Evolutionary conservation across 1,284 basidiomycete genomes (phyloP).

Genomic region (Sutorius eximius): DNA sequence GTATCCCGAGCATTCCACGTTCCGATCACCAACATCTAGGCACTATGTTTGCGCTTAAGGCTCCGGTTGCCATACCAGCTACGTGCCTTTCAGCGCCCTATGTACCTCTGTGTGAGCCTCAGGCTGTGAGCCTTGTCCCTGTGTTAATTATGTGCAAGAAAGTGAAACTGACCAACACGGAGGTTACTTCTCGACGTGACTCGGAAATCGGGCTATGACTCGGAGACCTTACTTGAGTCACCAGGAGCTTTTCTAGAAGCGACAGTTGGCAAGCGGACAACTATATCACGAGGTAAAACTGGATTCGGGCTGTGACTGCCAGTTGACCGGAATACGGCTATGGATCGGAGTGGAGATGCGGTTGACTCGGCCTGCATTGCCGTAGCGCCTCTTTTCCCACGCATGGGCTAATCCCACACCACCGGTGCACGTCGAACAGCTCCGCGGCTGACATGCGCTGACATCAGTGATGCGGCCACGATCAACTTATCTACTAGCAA

Average conservation of each 20-base stretch:
- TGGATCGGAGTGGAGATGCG: too few relatives aligned
- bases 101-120: too few relatives aligned
- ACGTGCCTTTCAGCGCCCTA: not conserved
- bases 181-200: too few relatives aligned
- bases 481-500: not conserved
- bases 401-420: not conserved
- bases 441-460: too few relatives aligned
- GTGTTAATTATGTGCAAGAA: not conserved
- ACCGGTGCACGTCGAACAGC: not conserved
- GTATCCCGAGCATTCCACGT: not conserved
- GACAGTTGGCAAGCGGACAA: not conserved
- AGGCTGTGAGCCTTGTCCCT: not conserved
- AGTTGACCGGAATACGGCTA: not conserved
- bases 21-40: not conserved
- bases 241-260: not conserved
- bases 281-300: not conserved
- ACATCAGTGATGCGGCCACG: too few relatives aligned
- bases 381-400: not conserved
- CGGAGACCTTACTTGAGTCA: too few relatives aligned
- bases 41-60: not conserved
- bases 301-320: not conserved
- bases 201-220: not conserved
- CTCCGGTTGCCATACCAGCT: slow-evolving; percentile 2
- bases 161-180: not conserved
- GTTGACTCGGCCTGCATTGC: not conserved